Percentiles rank a stretch among this genome's conserved stretches.
phyloP scores from a whole-genome alignment of 1,284 basidiomycete genomes.

The Bondarzewia mesenterica region DNA sequence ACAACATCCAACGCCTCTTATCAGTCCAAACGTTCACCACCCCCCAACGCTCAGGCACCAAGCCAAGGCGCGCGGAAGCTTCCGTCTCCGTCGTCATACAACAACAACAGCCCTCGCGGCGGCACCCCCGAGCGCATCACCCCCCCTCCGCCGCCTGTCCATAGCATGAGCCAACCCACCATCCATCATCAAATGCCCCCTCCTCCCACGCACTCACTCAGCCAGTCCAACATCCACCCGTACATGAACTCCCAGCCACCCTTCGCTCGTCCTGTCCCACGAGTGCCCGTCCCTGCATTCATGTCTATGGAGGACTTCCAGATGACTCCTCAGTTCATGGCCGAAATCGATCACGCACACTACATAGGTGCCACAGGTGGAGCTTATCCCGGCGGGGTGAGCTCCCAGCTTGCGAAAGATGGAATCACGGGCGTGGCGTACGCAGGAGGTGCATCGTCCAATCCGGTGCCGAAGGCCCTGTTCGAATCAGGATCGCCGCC shows the following conservation, averaged over 20 bases:
- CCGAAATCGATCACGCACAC: slow-evolving; percentile 11
- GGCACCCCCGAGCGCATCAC: slow-evolving; percentile 23
- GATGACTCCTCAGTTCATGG: slow-evolving; percentile 9
- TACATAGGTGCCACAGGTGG: slow-evolving; percentile 31
- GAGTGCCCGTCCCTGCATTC: slow-evolving; percentile 8
- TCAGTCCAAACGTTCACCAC: slow-evolving; percentile 31
- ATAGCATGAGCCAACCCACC: slow-evolving; percentile 19
- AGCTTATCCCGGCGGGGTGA: slow-evolving; percentile 12
- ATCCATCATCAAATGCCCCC: slow-evolving; percentile 13
- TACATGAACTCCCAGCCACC: slow-evolving; percentile 1
- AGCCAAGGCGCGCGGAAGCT: slow-evolving; percentile 26
- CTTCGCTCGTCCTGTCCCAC: not conserved
- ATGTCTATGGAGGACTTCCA: slow-evolving; percentile 8
- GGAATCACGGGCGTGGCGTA: slow-evolving; percentile 43
- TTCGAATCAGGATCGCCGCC: slow-evolving; percentile 27
- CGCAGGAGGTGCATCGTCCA: slow-evolving; percentile 34
- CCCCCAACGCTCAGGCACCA: slow-evolving; percentile 29
- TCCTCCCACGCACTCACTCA: slow-evolving; percentile 15
- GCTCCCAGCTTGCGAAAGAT: slow-evolving; percentile 15
- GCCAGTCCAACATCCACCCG: slow-evolving; percentile 16
- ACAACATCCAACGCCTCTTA: slow-evolving; percentile 42
- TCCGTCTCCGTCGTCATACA: slow-evolving; percentile 29
- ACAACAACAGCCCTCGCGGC: slow-evolving; percentile 16
- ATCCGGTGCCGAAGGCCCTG: slow-evolving; percentile 12
- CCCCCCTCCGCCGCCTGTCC: slow-evolving; percentile 24